These are phyloP conservation scores for Rosa persica DNA, from an alignment of 306 rosid genomes.

Conservation along the genomic window DNA sequence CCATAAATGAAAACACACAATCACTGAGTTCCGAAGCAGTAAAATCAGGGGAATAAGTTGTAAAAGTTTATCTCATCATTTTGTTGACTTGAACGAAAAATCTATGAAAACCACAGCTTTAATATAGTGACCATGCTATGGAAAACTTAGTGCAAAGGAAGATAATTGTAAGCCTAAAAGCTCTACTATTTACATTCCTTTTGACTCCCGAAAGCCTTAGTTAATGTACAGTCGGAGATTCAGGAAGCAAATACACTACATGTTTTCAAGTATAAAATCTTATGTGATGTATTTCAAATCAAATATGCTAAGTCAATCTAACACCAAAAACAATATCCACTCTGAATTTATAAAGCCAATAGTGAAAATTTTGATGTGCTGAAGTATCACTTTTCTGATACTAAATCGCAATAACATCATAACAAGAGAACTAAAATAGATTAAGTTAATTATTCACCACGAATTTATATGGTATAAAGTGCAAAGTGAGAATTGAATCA, in stretches of 20 bases:
- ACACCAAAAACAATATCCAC: constrained; percentile 9
- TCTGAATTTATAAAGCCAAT: not conserved
- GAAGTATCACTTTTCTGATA: not conserved
- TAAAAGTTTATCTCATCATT: not conserved
- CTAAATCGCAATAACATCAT: not conserved
- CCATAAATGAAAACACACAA: constrained; percentile 5
- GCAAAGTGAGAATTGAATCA: not conserved
- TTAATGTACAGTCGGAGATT: not conserved
- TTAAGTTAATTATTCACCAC: not conserved
- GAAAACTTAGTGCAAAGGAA: not conserved
- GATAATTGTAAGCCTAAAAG: not conserved
- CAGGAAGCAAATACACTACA: not conserved
- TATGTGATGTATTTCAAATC: not conserved
- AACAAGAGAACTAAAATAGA: not conserved
- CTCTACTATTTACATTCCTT: not conserved
- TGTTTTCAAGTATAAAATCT: not conserved
- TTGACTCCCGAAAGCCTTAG: not conserved
- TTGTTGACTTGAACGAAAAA: not conserved
- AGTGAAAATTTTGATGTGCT: not conserved
- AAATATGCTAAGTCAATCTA: not conserved
- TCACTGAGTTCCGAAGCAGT: constrained; percentile 1
- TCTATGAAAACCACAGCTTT: not conserved
- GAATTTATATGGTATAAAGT: not conserved
- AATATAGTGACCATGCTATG: not conserved
- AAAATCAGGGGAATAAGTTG: not conserved